Conservation (phyloP, 306 rosid genomes). For the Herpetospermum pedunculosum region DNA sequence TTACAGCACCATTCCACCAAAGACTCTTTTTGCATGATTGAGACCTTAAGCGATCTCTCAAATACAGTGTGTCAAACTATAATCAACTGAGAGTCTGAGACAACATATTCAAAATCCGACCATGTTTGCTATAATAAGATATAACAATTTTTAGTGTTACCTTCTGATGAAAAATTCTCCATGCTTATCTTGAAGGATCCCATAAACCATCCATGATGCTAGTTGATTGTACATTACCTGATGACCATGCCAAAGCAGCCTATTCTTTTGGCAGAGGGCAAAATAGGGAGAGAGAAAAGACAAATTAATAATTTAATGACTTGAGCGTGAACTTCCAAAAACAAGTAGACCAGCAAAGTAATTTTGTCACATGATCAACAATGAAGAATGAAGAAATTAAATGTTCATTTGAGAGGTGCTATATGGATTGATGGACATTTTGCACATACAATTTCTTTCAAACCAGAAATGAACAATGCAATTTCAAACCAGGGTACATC, state of each 20-base stretch:
- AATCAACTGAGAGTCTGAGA: neutral
- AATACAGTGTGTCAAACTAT: neutral
- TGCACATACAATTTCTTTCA: neutral
- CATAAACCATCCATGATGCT: slow-evolving; percentile 94
- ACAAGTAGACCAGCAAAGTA: neutral
- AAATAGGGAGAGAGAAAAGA: neutral
- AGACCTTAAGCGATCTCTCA: neutral
- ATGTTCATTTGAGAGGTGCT: neutral
- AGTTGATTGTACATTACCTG: slow-evolving; percentile 95
- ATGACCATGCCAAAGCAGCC: slow-evolving; percentile 99
- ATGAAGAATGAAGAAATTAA: neutral
- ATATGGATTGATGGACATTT: neutral
- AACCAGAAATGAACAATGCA: neutral
- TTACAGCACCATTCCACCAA: neutral
- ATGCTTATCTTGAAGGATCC: slow-evolving; percentile 84
- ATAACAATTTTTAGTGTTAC: slow-evolving; percentile 19
- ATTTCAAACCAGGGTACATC: neutral
- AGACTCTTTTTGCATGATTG: neutral
- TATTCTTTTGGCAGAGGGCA: slow-evolving; percentile 40
- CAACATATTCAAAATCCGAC: neutral
- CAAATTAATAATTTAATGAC: slow-evolving; percentile 12
- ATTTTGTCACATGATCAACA: neutral
- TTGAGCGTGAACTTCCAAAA: neutral
- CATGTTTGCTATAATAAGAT: slow-evolving; percentile 8
- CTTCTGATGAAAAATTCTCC: slow-evolving; percentile 85